Conservation (phyloP, 805 yeast species). For the Yarrowia porcina region DNA sequence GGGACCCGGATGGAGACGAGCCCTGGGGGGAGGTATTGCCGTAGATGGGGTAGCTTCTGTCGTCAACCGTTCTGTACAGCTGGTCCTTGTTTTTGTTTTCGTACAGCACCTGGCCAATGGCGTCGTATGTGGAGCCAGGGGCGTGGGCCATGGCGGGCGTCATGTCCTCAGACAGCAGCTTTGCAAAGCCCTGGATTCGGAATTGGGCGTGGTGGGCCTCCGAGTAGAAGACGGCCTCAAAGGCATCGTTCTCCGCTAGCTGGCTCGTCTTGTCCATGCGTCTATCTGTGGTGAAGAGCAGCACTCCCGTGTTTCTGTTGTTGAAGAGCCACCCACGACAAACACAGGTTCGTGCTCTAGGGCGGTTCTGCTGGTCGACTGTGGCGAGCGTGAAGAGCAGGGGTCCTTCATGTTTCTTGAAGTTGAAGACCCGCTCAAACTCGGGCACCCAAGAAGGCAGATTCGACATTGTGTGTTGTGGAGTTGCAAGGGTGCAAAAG, state of each 20-base stretch:
- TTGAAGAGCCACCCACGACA: constrained; percentile 72
- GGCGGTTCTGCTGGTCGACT: constrained; percentile 47
- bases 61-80: constrained; percentile 21
- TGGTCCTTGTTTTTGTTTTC: constrained; percentile 23
- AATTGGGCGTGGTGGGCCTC: constrained; percentile 61
- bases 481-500: no score
- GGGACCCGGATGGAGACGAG: constrained; percentile 8
- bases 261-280: constrained; percentile 63
- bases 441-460: constrained; percentile 78
- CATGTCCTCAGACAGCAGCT: constrained; percentile 41
- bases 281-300: constrained; percentile 68
- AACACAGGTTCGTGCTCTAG: constrained; percentile 67
- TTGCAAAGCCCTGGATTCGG: constrained; percentile 65
- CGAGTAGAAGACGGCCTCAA: constrained; percentile 78
- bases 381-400: constrained; percentile 67
- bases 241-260: constrained; percentile 45
- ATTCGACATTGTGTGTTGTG: background rate
- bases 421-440: constrained; percentile 47
- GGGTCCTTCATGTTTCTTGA: constrained; percentile 53
- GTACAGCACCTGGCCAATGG: constrained; percentile 25
- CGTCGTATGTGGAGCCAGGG: constrained; percentile 27
- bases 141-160: constrained; percentile 28
- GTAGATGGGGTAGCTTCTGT: constrained; percentile 14
- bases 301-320: constrained; percentile 61
- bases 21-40: background rate